phyloP scores from a whole-genome alignment of 2,329 filamentous ascomycete genomes.

The Dissoconium aciculare region DNA sequence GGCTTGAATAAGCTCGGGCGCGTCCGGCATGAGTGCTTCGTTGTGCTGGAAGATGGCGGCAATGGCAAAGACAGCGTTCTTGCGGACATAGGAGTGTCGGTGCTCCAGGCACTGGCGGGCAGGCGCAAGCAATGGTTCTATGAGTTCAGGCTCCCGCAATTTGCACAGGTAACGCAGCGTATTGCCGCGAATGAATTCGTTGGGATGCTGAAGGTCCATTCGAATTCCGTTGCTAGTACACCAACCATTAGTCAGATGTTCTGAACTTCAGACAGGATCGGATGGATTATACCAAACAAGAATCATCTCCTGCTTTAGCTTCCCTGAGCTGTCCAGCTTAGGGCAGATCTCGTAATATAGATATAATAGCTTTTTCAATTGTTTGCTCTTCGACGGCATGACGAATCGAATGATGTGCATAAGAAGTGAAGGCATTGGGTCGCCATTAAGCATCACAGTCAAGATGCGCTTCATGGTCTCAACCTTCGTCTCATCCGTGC shows the following conservation, averaged over 20 bases:
- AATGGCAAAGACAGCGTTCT: slow-evolving; percentile 92
- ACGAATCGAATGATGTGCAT: slow-evolving; percentile 99
- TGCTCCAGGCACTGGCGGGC: slow-evolving; percentile 87
- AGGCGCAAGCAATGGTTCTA: slow-evolving; percentile 87
- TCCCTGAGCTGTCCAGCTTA: slow-evolving; percentile 80
- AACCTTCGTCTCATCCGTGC: slow-evolving; percentile 26
- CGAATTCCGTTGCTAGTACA: slow-evolving; percentile 79
- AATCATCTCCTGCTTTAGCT: slow-evolving; percentile 99
- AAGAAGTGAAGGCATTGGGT: slow-evolving; percentile 83
- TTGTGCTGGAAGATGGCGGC: slow-evolving; percentile 85
- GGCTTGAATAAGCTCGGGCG: slow-evolving; percentile 73
- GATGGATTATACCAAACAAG: slow-evolving; percentile 73
- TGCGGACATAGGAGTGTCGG: slow-evolving; percentile 91
- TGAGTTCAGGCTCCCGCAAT: slow-evolving; percentile 83
- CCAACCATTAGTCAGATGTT: no score
- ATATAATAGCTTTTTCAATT: slow-evolving; percentile 94
- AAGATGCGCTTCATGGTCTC: slow-evolving; percentile 75
- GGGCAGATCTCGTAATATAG: slow-evolving; percentile 99
- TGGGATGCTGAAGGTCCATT: slow-evolving; percentile 91
- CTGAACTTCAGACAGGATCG: no score
- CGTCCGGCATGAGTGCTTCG: slow-evolving; percentile 84
- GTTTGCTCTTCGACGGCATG: slow-evolving; percentile 95
- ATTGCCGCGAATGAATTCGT: slow-evolving; percentile 96
- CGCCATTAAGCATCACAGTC: slow-evolving; percentile 95
- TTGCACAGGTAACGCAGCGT: slow-evolving; percentile 97